phyloP scores from a whole-genome alignment of 805 yeast genomes.

The Metschnikowia continentalis region DNA sequence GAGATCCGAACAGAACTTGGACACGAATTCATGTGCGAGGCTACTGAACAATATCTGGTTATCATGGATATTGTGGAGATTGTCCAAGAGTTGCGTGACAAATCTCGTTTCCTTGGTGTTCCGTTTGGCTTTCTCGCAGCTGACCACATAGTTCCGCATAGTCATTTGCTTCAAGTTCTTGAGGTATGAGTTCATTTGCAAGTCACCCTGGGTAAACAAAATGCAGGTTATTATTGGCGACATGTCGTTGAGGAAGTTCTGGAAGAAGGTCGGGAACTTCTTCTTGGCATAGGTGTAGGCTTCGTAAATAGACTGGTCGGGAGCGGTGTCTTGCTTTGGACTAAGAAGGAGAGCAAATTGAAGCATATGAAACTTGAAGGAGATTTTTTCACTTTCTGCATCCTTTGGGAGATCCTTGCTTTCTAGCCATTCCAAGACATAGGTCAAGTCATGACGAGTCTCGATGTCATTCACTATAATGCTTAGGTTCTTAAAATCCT shows the following conservation, averaged over 20 bases:
- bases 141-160: not conserved
- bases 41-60: slow-evolving; percentile 29
- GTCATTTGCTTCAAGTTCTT: slow-evolving; percentile 1
- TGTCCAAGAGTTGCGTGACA: slow-evolving; percentile 28
- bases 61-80: slow-evolving; percentile 27
- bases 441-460: slow-evolving; percentile 27
- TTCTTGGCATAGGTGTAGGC: slow-evolving; percentile 38
- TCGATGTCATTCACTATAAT: slow-evolving; percentile 33
- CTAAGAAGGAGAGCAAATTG: slow-evolving; percentile 32
- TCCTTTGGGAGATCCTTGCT: slow-evolving; percentile 12
- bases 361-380: slow-evolving; percentile 39
- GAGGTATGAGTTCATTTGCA: slow-evolving; percentile 8
- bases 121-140: slow-evolving; percentile 13
- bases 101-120: slow-evolving; percentile 23
- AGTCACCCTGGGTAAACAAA: slow-evolving; percentile 17
- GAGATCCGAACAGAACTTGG: slow-evolving; percentile 36
- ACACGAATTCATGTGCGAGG: slow-evolving; percentile 37
- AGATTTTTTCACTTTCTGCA: slow-evolving; percentile 21
- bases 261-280: slow-evolving; percentile 32
- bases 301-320: slow-evolving; percentile 18
- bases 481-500: slow-evolving; percentile 26
- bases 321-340: slow-evolving; percentile 16
- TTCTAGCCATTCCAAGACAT: slow-evolving; percentile 33
- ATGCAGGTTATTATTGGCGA: slow-evolving; percentile 34
- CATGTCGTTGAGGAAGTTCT: slow-evolving; percentile 29